Evolutionary conservation across 1,284 basidiomycete species (phyloP).

Genomic region (Spongispora temasekensis): DNA sequence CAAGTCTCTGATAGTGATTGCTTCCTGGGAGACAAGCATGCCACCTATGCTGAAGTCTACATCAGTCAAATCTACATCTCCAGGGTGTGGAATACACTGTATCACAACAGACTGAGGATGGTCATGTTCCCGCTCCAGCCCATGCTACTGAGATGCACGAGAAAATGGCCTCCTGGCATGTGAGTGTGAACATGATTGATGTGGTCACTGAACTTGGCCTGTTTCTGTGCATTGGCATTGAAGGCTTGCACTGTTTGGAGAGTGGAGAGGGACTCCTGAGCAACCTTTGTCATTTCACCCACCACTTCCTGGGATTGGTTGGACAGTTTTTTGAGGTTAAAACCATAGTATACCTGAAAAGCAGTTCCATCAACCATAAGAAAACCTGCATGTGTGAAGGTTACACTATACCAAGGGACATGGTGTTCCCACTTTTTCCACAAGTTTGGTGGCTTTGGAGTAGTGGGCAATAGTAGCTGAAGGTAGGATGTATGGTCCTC

Average conservation of each 20-base stretch:
- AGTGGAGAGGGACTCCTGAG: slow-evolving; percentile 91
- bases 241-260: slow-evolving; percentile 93
- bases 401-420: slow-evolving; percentile 79
- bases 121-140: slow-evolving; percentile 98
- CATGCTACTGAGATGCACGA: slow-evolving; percentile 86
- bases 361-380: not conserved
- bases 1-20: slow-evolving; percentile 89
- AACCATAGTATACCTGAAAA: slow-evolving; percentile 85
- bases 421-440: no score
- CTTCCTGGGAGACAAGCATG: slow-evolving; percentile 83
- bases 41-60: slow-evolving; percentile 57
- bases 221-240: slow-evolving; percentile 78
- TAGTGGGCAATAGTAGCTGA: no score
- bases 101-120: slow-evolving; percentile 86
- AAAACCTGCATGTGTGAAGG: not conserved
- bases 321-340: slow-evolving; percentile 90
- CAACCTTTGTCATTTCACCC: slow-evolving; percentile 92
- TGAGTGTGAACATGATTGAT: slow-evolving; percentile 77
- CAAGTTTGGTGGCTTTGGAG: no score
- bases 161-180: slow-evolving; percentile 87
- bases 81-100: slow-evolving; percentile 54
- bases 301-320: slow-evolving; percentile 93
- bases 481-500: no score
- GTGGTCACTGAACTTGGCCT: slow-evolving; percentile 64
- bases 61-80: not conserved